Evolutionary conservation across 495 filamentous ascomycete species (phyloP).

Genomic region (Oleoguttula mirabilis): DNA sequence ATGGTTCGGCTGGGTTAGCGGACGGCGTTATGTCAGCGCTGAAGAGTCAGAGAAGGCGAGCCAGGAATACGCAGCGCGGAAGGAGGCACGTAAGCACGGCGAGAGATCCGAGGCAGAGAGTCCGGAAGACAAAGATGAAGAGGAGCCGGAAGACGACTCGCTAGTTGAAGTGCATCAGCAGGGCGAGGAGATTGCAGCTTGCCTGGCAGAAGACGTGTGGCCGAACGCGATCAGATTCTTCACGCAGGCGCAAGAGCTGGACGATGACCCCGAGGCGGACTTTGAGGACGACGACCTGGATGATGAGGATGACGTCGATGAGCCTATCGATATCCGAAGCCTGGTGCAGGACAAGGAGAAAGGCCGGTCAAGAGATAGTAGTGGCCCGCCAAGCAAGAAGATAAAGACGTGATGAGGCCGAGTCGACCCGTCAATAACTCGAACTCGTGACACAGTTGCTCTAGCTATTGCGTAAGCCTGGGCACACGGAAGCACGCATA

Average conservation of each 20-base stretch:
- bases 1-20: constrained; percentile 63
- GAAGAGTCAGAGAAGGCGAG: constrained; percentile 52
- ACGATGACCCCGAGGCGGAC: constrained; percentile 41
- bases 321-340: constrained; percentile 25
- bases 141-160: constrained; percentile 40
- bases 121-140: constrained; percentile 45
- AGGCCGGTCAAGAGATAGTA: neutral
- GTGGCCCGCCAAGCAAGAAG: constrained; percentile 10
- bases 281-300: constrained; percentile 45
- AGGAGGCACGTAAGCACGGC: constrained; percentile 42
- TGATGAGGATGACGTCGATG: constrained; percentile 33
- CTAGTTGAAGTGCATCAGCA: constrained; percentile 65
- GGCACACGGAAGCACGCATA: no score
- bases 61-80: constrained; percentile 46
- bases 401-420: neutral
- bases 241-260: constrained; percentile 53
- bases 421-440: no score
- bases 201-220: constrained; percentile 77
- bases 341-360: constrained; percentile 26
- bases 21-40: constrained; percentile 48
- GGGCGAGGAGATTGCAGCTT: constrained; percentile 67
- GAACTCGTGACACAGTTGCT: no score
- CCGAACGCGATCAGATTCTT: constrained; percentile 80
- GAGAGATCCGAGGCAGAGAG: constrained; percentile 43
- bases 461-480: no score